A percentile compares a stretch with the other conserved stretches of the same genome.
Evolutionary conservation across 805 yeast species (phyloP).

Genomic region (Metschnikowia orientalis): DNA sequence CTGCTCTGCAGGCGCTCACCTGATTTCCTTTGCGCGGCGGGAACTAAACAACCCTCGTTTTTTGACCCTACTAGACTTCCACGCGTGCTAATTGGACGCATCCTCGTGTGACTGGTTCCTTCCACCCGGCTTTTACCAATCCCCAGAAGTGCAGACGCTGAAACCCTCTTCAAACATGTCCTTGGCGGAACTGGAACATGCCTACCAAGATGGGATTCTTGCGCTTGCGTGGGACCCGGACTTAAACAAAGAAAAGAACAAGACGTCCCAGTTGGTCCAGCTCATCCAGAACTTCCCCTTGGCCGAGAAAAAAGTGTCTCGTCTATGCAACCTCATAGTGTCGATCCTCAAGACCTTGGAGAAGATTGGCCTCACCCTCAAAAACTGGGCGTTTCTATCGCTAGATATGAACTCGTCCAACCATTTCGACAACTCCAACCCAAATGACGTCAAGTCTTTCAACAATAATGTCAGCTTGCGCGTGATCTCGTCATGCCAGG

Average conservation of each 20-base stretch:
- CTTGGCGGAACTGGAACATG: constrained; percentile 8
- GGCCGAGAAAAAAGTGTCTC: constrained; percentile 41
- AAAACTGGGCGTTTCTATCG: constrained; percentile 54
- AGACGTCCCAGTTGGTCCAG: constrained; percentile 36
- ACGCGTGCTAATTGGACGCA: too few relatives aligned
- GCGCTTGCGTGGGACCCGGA: constrained; percentile 46
- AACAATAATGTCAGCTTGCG: constrained; percentile 52
- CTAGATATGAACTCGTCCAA: constrained; percentile 44
- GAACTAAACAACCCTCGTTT: too few relatives aligned
- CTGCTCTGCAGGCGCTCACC: too few relatives aligned
- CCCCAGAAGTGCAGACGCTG: too few relatives aligned
- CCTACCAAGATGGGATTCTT: constrained; percentile 48
- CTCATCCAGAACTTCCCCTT: constrained; percentile 43
- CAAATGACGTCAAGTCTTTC: constrained; percentile 30
- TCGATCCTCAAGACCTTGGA: constrained; percentile 48
- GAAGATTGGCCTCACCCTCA: constrained; percentile 41
- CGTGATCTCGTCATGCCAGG: constrained; percentile 49
- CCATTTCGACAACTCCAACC: constrained; percentile 26
- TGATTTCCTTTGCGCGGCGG: too few relatives aligned
- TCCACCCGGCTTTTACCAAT: too few relatives aligned
- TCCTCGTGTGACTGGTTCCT: too few relatives aligned
- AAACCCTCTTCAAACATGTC: constrained; percentile 9
- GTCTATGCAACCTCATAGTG: constrained; percentile 45
- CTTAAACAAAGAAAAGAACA: constrained; percentile 39
- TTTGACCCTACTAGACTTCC: too few relatives aligned